A percentile compares a stretch with the other conserved stretches of the same genome.
Evolutionary conservation across 106 monocot genomes (phyloP).

Genomic region (Dioscorea dumetorum): DNA sequence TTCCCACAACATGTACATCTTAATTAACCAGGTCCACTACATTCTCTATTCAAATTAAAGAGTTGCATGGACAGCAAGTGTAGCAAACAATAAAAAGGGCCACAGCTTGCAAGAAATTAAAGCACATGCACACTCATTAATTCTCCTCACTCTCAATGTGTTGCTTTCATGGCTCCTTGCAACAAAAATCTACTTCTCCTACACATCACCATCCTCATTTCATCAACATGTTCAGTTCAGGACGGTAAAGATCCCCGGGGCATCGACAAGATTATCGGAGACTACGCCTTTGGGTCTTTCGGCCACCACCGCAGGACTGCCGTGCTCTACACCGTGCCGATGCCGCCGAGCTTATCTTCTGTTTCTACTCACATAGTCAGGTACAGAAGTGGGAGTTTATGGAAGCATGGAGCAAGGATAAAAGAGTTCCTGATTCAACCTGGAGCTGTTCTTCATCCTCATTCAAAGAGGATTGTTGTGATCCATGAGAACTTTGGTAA

Average conservation of each 20-base stretch:
- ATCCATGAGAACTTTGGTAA: slow-evolving; percentile 40
- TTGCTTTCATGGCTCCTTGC: slow-evolving; percentile 1
- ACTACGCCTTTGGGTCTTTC: slow-evolving; percentile 31
- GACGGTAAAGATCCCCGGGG: slow-evolving; percentile 13
- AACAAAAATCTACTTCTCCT: slow-evolving; percentile 4
- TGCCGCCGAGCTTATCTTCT: slow-evolving; percentile 30
- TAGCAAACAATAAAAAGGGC: not conserved
- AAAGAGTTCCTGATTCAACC: slow-evolving; percentile 33
- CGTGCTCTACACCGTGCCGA: slow-evolving; percentile 27
- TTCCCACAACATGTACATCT: not conserved
- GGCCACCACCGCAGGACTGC: slow-evolving; percentile 26
- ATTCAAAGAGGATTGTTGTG: slow-evolving; percentile 24
- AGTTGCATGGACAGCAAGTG: no score
- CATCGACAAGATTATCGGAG: slow-evolving; percentile 28
- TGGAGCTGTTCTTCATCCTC: slow-evolving; percentile 26
- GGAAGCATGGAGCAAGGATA: slow-evolving; percentile 28
- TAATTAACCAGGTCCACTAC: not conserved
- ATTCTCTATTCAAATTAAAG: not conserved
- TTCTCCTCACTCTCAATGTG: not conserved
- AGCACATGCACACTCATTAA: not conserved
- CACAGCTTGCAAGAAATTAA: not conserved
- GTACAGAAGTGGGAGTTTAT: slow-evolving; percentile 39
- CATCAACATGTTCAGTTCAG: not conserved
- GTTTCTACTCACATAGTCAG: slow-evolving; percentile 22
- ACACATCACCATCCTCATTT: slow-evolving; percentile 1